Percentiles rank a stretch among this genome's conserved stretches.
phyloP scores from a whole-genome alignment of 1,139 yeast species.

The Trichomonascaceae sp. region DNA sequence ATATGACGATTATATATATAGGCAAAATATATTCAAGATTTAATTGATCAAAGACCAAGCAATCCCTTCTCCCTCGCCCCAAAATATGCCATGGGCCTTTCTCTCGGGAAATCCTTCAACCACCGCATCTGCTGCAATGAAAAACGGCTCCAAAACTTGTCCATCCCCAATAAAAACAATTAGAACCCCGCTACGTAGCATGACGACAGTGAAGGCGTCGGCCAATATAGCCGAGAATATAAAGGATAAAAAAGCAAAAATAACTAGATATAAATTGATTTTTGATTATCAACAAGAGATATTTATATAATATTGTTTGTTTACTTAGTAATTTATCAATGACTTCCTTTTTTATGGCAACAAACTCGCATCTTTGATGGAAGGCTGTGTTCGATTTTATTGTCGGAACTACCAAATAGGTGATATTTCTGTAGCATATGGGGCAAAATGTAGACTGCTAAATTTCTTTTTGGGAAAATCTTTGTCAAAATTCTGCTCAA shows the following conservation, averaged over 20 bases:
- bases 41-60: not conserved
- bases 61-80: no score
- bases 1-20: not conserved
- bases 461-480: not conserved
- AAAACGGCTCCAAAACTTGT: not conserved
- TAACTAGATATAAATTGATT: no score
- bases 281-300: no score
- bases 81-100: not conserved
- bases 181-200: not conserved
- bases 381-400: not conserved
- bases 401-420: not conserved
- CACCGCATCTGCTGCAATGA: not conserved
- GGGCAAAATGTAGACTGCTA: not conserved
- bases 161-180: not conserved
- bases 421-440: not conserved
- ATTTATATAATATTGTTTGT: no score
- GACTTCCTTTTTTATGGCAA: no score
- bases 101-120: not conserved
- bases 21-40: not conserved
- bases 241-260: not conserved
- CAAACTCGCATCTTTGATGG: not conserved
- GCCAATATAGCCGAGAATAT: not conserved
- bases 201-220: not conserved
- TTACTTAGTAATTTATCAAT: no score
- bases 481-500: not conserved